phyloP scores from a whole-genome alignment of 192 early-diverging fungal genomes.

The Coemansia sp. region DNA sequence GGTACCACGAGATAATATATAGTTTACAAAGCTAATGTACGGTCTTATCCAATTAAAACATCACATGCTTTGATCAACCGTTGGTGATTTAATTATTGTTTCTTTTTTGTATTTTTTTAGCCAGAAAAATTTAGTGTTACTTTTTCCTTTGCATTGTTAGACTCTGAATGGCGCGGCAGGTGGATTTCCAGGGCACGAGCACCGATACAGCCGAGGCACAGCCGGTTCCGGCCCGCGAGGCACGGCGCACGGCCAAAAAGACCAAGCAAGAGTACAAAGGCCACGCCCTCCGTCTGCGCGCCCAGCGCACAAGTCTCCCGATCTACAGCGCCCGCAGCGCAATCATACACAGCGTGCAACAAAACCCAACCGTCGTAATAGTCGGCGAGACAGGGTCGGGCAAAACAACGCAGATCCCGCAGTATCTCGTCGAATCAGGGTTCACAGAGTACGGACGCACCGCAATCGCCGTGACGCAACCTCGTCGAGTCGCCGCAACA shows the following conservation, averaged over 20 bases:
- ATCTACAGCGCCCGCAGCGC: conserved; percentile 53
- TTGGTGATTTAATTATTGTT: no score
- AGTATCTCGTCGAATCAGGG: conserved; percentile 78
- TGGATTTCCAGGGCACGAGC: neutral
- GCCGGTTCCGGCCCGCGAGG: neutral
- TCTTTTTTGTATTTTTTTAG: no score
- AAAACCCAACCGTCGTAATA: conserved; percentile 61
- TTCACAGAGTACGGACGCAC: conserved; percentile 58
- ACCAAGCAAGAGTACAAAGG: conserved; percentile 18
- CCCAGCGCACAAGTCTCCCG: conserved; percentile 54
- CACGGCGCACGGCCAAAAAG: neutral
- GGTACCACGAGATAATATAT: no score
- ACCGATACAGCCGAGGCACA: neutral
- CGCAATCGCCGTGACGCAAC: conserved; percentile 80
- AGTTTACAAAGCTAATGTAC: no score
- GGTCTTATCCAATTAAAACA: no score
- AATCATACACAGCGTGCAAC: conserved; percentile 18
- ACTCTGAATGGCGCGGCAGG: neutral
- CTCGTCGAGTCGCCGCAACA: conserved; percentile 81
- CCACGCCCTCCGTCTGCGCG: conserved; percentile 17
- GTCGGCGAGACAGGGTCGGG: conserved; percentile 82
- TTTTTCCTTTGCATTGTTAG: neutral
- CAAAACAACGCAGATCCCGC: conserved; percentile 92
- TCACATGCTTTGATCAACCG: no score
- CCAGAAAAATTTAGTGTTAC: neutral